Evolutionary conservation across 805 yeast species (phyloP), one percentile per base, ranked within the genome.

Genomic region (Priceomyces fermenticarens): DNA sequence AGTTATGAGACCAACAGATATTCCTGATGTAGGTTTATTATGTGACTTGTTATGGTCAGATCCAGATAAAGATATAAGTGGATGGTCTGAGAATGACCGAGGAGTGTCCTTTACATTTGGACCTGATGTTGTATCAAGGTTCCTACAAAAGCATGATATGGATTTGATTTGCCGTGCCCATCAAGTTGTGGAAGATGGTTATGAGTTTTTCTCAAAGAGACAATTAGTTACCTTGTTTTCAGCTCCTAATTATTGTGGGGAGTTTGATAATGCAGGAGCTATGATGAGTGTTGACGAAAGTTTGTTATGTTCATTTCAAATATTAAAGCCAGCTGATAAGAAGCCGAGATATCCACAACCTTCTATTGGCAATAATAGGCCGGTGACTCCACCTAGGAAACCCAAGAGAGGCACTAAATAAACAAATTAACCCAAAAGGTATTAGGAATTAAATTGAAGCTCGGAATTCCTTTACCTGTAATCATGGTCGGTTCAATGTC

Each of bases 51-150:
- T 91, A 57, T 91, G 99, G 99, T 87, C 97, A 2, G 99, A 91
- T 65, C 99, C 99, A 17, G 98, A 91, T 67, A 91, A 93, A 69
- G 97, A 90, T 67, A 90, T 91, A 54, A 88, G 93, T 27, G 99
- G 98, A 13, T 91, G 99, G 99, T 85, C 95, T 55, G 99, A 93
- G 72, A 91, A 93, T 65, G 99, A 93, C 72, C 86, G 99, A 70
- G 98, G 98, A 62, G 98, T 91, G 47, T 89, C 97, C 17, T 91
- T 90, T 67, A 91, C 98, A n/a, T 91, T 93, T 70, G 98, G 98
- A n/a, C 98, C 98, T 8, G 99, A 91, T 65, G 98, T 91, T 40
- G 98, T 91, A 40, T 86, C 96, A 52, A 78, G 98, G 67, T 91
- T 91, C 64, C 72, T 93, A 63, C 97, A 91, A 65, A 90, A 89